Base-by-base conservation (phyloP, 2,329 filamentous ascomycete genomes). In the Ascochyta viciae-villosae region DNA sequence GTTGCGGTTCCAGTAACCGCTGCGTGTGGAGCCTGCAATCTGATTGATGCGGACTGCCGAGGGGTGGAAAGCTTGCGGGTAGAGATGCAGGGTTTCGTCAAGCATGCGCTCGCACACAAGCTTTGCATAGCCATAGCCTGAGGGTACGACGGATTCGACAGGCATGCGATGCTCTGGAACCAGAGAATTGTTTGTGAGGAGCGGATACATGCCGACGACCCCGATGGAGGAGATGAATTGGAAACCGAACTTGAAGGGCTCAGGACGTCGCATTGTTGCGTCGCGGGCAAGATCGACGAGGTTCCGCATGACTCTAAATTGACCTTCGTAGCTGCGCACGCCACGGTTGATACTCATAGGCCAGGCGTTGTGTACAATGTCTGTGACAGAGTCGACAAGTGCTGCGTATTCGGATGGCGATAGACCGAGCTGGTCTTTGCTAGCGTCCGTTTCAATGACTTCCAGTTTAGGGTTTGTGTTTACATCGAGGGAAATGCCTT, bases 281-380 rank as follows among this genome's bases (percentile, higher is more conserved):
- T 76, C 27, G n/a, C 24, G 51, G 0, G 80, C 79, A 3, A 85
- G 67, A 33, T 81, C 69, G 6, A 82, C 74, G 6, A 87, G 69
- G 57, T 82, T 80, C 6, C 81, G 78, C 50, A 86, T 78, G 4
- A 80, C 78, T 3, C 77, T 73, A 37, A 86, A 77, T 58, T 84
- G 79, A 0, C 78, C 74, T 61, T 82, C 80, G 50, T 85, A 85
- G 0, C 77, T 81, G 19, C 76, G 70, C 6, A 84, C 57, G 0
- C 77, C 69, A 15, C 83, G 76, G 63, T 81, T 83, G 66, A 80
- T 83, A 67, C 83, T 83, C 69, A 86, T 84, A 0, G 77, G 78
- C 80, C 81, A 85, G 0, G 82, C 82, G 58, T 82, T 85, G 68
- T 86, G 83, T 22, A 82, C 51, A 35, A 86, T 77, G 55, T 83